These are phyloP conservation scores for Sugiyamaella floridensis DNA, from an alignment of 805 yeast genomes.

Conservation along the genomic window DNA sequence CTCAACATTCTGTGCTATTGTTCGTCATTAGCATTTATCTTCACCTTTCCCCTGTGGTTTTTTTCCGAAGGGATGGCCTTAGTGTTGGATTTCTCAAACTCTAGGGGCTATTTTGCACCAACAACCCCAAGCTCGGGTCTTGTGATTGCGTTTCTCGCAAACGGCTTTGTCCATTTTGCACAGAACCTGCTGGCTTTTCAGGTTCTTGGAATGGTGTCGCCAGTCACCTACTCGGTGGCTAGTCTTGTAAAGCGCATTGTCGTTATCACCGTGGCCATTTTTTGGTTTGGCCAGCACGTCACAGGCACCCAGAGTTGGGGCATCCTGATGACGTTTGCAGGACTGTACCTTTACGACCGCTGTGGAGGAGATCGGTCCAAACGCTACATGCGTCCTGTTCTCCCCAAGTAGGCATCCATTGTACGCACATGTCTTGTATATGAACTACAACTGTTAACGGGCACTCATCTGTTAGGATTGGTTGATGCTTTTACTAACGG, in stretches of 20 bases:
- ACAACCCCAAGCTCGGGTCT: conserved; percentile 20
- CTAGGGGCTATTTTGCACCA: conserved; percentile 18
- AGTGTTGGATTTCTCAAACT: conserved; percentile 23
- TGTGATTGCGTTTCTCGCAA: conserved; percentile 42
- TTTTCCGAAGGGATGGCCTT: conserved; percentile 44
- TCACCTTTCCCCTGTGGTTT: conserved; percentile 70
- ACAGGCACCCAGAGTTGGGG: conserved; percentile 36
- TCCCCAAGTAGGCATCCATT: conserved; percentile 15
- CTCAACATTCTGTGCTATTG: conserved; percentile 75
- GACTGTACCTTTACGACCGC: conserved; percentile 37
- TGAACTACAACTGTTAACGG: too few relatives aligned
- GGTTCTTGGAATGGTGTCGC: conserved; percentile 70
- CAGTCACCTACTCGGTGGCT: conserved; percentile 81
- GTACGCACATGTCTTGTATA: too few relatives aligned
- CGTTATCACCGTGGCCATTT: conserved; percentile 69
- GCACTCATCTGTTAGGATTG: not conserved
- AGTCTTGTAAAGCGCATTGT: conserved; percentile 84
- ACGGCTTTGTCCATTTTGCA: conserved; percentile 69
- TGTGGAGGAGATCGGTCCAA: conserved; percentile 32
- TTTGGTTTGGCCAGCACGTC: conserved; percentile 46
- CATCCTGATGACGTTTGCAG: conserved; percentile 34
- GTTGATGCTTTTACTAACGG: too few relatives aligned
- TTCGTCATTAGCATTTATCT: conserved; percentile 60
- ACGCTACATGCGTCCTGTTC: conserved; percentile 8
- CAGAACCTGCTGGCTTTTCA: conserved; percentile 80